Evolutionary conservation across 345 rosid genomes (phyloP).

Genomic region (Psidium guajava): DNA sequence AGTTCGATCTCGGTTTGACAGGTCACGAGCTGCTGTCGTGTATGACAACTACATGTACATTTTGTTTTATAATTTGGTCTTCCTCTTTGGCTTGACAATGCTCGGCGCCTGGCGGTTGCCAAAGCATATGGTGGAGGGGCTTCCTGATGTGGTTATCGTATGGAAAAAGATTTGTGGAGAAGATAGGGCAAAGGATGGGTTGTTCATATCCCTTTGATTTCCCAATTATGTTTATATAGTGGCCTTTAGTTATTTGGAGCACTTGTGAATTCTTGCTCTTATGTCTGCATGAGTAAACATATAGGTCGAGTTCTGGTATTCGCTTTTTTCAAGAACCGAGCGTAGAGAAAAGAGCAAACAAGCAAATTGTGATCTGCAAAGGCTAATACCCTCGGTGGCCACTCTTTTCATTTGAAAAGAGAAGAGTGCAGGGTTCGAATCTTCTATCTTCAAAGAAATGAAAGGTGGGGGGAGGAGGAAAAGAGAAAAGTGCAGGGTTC

Average conservation of each 20-base stretch:
- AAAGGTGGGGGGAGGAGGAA: too few relatives aligned
- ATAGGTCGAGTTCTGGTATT: neutral
- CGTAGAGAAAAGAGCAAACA: neutral
- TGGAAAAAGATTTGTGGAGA: neutral
- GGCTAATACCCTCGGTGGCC: neutral
- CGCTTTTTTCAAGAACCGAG: neutral
- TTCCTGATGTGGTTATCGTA: neutral
- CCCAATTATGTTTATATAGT: neutral
- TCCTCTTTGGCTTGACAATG: neutral
- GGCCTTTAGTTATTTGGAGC: neutral
- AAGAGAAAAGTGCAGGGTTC: too few relatives aligned
- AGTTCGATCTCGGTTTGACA: constrained; percentile 2
- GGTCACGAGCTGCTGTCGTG: neutral
- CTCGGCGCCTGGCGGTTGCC: neutral
- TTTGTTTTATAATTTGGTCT: neutral
- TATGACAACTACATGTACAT: neutral
- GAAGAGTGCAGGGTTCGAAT: too few relatives aligned
- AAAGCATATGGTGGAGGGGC: neutral
- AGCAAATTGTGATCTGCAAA: neutral
- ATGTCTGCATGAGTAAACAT: neutral
- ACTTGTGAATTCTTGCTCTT: neutral
- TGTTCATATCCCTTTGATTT: neutral
- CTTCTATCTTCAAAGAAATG: too few relatives aligned
- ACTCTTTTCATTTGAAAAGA: too few relatives aligned
- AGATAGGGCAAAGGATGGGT: neutral